Conservation (phyloP, 1,284 basidiomycete genomes). For the Microbotryum scabiosae region DNA sequence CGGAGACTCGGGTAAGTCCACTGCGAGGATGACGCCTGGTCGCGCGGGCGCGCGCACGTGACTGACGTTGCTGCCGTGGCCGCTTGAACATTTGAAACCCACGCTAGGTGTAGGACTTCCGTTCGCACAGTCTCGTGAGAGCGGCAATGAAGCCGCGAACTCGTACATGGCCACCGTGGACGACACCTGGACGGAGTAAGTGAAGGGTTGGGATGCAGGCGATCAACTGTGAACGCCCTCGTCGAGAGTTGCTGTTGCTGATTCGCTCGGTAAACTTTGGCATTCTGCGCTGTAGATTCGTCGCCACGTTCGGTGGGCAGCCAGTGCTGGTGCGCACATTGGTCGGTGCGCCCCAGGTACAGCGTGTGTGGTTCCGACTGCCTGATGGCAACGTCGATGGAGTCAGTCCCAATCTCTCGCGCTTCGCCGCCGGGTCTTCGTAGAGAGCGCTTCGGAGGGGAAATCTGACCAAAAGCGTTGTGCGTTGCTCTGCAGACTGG, state of each 20-base stretch:
- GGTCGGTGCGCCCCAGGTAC: slow-evolving; percentile 15
- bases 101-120: slow-evolving; percentile 1
- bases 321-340: slow-evolving; percentile 27
- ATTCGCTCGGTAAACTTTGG: neutral
- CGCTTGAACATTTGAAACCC: too few species aligned
- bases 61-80: too few species aligned
- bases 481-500: slow-evolving; percentile 6
- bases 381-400: slow-evolving; percentile 31
- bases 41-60: too few species aligned
- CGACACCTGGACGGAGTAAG: slow-evolving; percentile 16
- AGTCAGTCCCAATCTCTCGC: neutral
- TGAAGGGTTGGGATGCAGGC: neutral
- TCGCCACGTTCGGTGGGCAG: slow-evolving; percentile 24
- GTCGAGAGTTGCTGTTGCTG: neutral
- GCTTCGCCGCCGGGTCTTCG: neutral
- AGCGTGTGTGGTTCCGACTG: slow-evolving; percentile 28
- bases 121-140: slow-evolving; percentile 22
- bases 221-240: neutral
- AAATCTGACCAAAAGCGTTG: too few species aligned
- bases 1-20: slow-evolving; percentile 27
- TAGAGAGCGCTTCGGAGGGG: neutral
- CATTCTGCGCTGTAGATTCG: neutral
- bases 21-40: too few species aligned
- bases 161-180: slow-evolving; percentile 27
- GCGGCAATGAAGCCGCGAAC: slow-evolving; percentile 30